Evolutionary conservation across 495 filamentous ascomycete species (phyloP).

Genomic region (Talaromyces wortmannii): DNA sequence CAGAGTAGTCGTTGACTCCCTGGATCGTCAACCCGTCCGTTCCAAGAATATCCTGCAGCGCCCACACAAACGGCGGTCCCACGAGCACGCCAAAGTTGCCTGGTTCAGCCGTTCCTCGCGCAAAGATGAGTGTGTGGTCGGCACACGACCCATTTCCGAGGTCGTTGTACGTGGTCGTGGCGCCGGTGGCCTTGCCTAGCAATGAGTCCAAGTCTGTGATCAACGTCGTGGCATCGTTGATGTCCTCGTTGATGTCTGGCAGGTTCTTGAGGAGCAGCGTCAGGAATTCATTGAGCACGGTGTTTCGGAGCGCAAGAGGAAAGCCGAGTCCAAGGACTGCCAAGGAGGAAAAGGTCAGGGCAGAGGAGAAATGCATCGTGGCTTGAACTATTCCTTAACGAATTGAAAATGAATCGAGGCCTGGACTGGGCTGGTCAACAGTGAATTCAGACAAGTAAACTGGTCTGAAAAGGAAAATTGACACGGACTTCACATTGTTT

Average conservation of each 20-base stretch:
- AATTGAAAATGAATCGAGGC: not conserved
- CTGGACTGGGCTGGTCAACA: too few species aligned
- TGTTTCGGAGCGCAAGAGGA: not conserved
- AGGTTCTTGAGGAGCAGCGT: not conserved
- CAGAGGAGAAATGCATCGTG: not conserved
- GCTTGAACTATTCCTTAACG: not conserved
- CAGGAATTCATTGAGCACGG: constrained; percentile 4
- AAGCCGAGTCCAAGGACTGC: not conserved
- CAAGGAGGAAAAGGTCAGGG: not conserved
- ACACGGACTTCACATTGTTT: too few species aligned
- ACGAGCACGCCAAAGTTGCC: constrained; percentile 25
- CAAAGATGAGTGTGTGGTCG: constrained; percentile 32
- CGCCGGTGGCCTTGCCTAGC: constrained; percentile 1
- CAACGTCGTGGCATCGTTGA: not conserved
- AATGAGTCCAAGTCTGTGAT: not conserved
- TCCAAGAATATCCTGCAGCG: constrained; percentile 17
- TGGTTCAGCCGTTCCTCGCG: constrained; percentile 29
- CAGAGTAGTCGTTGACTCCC: constrained; percentile 29
- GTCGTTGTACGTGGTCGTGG: constrained; percentile 22
- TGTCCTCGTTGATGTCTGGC: not conserved
- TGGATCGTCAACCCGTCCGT: constrained; percentile 24
- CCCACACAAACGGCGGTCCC: constrained; percentile 23
- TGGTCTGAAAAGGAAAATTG: too few species aligned
- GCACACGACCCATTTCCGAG: constrained; percentile 19
- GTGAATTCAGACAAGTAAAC: too few species aligned